Conservation (phyloP, 768 basidiomycete genomes). For the Amylocystis lapponica region DNA sequence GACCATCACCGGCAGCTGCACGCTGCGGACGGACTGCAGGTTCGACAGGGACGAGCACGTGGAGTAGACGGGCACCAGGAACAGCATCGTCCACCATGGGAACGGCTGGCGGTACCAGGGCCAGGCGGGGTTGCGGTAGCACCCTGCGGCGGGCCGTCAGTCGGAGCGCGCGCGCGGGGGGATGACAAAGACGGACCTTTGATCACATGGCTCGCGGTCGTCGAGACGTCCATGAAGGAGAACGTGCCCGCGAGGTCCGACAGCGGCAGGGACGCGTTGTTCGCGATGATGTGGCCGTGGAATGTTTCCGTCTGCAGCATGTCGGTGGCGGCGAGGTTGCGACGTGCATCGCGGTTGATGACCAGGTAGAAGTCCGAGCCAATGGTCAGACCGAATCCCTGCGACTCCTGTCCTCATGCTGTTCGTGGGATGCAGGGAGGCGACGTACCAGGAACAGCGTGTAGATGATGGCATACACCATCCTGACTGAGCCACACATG, state of each 20-base stretch:
- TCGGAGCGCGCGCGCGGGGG: not conserved
- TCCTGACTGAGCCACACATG: constrained; percentile 74
- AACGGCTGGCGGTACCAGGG: constrained; percentile 74
- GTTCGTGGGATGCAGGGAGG: not conserved
- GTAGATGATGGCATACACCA: constrained; percentile 85
- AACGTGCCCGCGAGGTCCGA: constrained; percentile 21
- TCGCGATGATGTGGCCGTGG: constrained; percentile 46
- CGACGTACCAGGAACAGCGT: constrained; percentile 65
- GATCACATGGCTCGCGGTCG: constrained; percentile 19
- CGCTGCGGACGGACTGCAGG: constrained; percentile 63
- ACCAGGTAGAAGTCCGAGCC: constrained; percentile 79
- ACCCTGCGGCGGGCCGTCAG: constrained; percentile 41
- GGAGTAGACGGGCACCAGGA: constrained; percentile 76
- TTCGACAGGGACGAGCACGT: constrained; percentile 69
- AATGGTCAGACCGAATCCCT: constrained; percentile 83
- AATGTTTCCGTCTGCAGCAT: constrained; percentile 25
- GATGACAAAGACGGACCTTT: constrained; percentile 15
- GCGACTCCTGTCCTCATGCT: not conserved
- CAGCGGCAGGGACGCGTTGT: constrained; percentile 16
- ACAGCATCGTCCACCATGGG: constrained; percentile 77
- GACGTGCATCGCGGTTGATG: constrained; percentile 52
- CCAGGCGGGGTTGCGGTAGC: constrained; percentile 68
- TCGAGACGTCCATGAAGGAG: constrained; percentile 24
- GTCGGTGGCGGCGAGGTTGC: constrained; percentile 25
- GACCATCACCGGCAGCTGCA: constrained; percentile 75